Conservation (phyloP, 2,329 filamentous ascomycete species). For the Colletotrichum liriopes region DNA sequence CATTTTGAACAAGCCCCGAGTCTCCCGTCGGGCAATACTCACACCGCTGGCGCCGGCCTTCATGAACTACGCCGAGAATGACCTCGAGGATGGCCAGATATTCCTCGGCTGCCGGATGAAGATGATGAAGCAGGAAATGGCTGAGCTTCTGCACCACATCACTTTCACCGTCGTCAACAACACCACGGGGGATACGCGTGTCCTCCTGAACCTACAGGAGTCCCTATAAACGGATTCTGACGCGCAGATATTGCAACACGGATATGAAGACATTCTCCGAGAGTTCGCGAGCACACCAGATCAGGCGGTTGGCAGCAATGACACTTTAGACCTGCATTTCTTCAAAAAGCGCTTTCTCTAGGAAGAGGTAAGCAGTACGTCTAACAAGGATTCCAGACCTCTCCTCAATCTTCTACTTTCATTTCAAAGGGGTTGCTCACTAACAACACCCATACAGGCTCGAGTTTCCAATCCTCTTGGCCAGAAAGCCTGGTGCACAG, state of each 20-base stretch:
- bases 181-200: background rate
- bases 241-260: constrained; percentile 3
- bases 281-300: constrained; percentile 11
- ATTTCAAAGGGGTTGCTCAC: background rate
- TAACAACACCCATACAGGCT: background rate
- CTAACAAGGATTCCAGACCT: too few relatives aligned
- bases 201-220: constrained; percentile 1
- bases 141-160: constrained; percentile 1
- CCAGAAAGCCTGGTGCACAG: constrained; percentile 3
- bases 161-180: constrained; percentile 13
- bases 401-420: too few relatives aligned
- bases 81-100: constrained; percentile 44
- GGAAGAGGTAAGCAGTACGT: background rate
- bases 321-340: constrained; percentile 2
- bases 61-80: constrained; percentile 60
- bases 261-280: background rate
- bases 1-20: constrained; percentile 58
- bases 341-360: background rate
- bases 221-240: constrained; percentile 1
- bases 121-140: constrained; percentile 15
- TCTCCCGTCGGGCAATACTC: constrained; percentile 55
- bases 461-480: background rate
- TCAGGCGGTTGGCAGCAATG: background rate
- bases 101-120: constrained; percentile 7
- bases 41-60: constrained; percentile 64